A percentile compares a stretch with the other conserved stretches of the same genome.
Conservation (phyloP, 1,139 yeast genomes). For the Debaryomyces sp. region DNA sequence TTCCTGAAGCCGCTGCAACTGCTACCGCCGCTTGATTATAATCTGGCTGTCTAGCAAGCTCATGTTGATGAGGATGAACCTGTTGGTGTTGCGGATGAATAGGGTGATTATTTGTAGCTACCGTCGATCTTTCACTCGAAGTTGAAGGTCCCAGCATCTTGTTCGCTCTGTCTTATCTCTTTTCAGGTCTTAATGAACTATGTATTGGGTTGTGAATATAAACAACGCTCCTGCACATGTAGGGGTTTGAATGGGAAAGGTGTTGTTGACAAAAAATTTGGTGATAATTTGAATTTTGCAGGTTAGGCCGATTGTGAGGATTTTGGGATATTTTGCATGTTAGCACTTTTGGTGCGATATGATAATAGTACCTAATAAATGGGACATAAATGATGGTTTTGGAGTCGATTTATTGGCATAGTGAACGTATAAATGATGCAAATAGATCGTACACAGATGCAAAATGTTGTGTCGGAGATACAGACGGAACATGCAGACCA, state of each 20-base stretch:
- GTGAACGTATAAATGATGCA: background rate
- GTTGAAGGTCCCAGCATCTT: constrained; percentile 37
- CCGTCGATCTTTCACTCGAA: constrained; percentile 34
- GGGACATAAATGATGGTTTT: background rate
- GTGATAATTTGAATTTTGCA: constrained; percentile 11
- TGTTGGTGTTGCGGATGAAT: constrained; percentile 15
- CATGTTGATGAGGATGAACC: constrained; percentile 13
- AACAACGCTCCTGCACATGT: constrained; percentile 21
- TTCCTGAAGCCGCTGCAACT: constrained; percentile 18
- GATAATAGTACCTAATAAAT: background rate
- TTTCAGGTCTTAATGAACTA: constrained; percentile 8
- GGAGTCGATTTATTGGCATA: background rate
- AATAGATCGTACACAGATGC: constrained; percentile 1
- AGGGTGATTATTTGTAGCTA: constrained; percentile 13
- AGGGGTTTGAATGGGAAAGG: constrained; percentile 11
- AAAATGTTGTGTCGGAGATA: constrained; percentile 11
- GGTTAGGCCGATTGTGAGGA: constrained; percentile 1
- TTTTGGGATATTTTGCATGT: constrained; percentile 1
- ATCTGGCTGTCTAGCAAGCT: constrained; percentile 17
- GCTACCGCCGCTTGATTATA: constrained; percentile 25
- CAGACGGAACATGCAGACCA: constrained; percentile 29
- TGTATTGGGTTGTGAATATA: constrained; percentile 17
- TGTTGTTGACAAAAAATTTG: constrained; percentile 13
- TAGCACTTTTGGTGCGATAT: background rate
- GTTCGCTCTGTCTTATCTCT: constrained; percentile 5